Percentiles rank a stretch among this genome's conserved stretches.
These are phyloP conservation scores for Protomyces arabidopsidicola DNA, from an alignment of 1,139 yeast genomes.

Conservation along the genomic window DNA sequence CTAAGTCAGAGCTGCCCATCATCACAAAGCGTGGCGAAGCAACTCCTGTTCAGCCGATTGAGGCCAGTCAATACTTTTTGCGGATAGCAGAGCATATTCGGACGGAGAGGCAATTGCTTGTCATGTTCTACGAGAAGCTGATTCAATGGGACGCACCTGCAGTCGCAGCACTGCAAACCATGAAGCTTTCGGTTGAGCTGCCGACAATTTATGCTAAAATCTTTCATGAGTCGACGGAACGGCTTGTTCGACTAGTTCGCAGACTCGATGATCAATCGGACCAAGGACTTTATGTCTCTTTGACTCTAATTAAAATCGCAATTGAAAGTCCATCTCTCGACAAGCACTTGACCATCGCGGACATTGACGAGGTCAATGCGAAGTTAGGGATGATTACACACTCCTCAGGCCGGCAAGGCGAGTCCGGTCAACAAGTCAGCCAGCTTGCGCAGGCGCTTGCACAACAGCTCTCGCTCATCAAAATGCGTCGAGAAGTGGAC, in stretches of 20 bases:
- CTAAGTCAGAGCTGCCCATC: not conserved
- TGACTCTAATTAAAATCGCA: not conserved
- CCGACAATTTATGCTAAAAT: not conserved
- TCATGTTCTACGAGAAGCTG: not conserved
- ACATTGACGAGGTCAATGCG: not conserved
- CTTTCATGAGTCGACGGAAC: not conserved
- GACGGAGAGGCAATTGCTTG: not conserved
- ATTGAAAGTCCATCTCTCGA: not conserved
- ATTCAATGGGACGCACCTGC: not conserved
- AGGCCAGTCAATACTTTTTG: not conserved
- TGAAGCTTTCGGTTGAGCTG: not conserved
- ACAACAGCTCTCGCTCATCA: not conserved
- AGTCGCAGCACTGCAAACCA: not conserved
- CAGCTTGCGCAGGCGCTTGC: not conserved
- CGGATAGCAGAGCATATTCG: not conserved
- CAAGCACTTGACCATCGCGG: not conserved
- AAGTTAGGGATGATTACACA: not conserved
- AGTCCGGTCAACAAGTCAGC: not conserved
- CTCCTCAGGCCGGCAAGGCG: not conserved
- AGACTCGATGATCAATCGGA: not conserved
- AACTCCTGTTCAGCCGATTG: not conserved
- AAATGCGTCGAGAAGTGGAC: not conserved
- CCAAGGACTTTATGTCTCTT: not conserved
- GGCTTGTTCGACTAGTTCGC: no score
- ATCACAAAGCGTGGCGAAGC: no score